Base-by-base conservation (phyloP, 352 stramenopile genomes). In the Phytophthora crassamura region DNA sequence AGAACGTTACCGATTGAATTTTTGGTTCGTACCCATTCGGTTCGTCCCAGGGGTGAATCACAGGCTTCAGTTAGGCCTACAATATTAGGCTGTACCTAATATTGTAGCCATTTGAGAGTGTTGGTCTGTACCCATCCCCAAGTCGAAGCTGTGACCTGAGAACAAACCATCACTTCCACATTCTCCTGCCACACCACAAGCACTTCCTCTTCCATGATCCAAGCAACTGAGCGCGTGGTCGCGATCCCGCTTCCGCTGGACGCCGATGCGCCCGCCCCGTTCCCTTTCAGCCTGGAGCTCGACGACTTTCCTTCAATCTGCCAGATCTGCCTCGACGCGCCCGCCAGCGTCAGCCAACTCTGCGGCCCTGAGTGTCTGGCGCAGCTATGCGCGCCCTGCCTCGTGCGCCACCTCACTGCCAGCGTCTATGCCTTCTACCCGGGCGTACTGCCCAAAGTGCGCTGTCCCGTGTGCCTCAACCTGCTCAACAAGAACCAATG, bases 281-380 rank as follows among this genome's bases (percentile, higher is more conserved):
- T 30, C 5, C 5, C 28, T 5, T 25, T 33, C 22, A 30, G 42
- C 25, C 55, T 25, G 22, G 22, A 25, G 22, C 22, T 25, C 22
- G 22, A 25, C 3, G 64, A 77, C 18, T 64, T 82, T 14, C 68
- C 77, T 3, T 56, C 59, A 40, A 52, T 77, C 14, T 89, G 80
- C 51, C 80, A 89, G 69, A 89, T 89, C 56, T 89, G 80, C 59
- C 73, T 89, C 66, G 80, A 87, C 54, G 65, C 76, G 20, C 59
- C 77, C 33, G 62, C 73, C 20, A 56, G 69, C 16, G 69, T 86
- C 60, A 72, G 70, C 59, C 64, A 53, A 25, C 41, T 87, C 9
- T 89, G 80, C 43, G 75, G 75, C 3, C 46, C 46, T 9, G 20
- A 71, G 4, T 89, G 80, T 40, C 45, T 80, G 15, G 75, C 69